Conservation (phyloP, 2,329 filamentous ascomycete genomes). For the Pestalotiopsis sp. region DNA sequence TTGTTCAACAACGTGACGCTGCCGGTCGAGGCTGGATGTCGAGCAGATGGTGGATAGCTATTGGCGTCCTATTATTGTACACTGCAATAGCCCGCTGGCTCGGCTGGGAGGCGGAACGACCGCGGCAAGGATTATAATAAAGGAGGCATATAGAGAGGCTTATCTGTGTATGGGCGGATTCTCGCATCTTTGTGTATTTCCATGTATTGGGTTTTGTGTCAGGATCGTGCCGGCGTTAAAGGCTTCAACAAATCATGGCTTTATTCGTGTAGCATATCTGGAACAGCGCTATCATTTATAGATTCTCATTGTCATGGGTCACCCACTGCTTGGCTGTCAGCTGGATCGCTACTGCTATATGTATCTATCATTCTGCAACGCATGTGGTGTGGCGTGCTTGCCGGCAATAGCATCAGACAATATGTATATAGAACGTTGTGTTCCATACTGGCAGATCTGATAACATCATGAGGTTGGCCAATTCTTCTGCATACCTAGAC, state of each 20-base stretch:
- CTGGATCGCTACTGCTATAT: neutral
- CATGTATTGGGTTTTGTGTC: neutral
- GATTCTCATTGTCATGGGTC: neutral
- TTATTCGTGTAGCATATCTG: neutral
- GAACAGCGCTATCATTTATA: neutral
- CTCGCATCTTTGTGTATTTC: neutral
- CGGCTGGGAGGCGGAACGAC: slow-evolving; percentile 35
- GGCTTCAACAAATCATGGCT: neutral
- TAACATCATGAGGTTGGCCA: too few species aligned
- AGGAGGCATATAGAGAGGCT: neutral
- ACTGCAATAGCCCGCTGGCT: slow-evolving; percentile 79
- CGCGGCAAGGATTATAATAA: slow-evolving; percentile 1
- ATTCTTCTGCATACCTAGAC: too few species aligned
- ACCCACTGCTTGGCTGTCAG: neutral
- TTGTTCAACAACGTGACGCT: slow-evolving; percentile 69
- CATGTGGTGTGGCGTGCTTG: too few species aligned
- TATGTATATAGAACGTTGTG: too few species aligned
- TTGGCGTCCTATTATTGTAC: slow-evolving; percentile 76
- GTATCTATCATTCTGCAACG: neutral
- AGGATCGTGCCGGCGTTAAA: neutral
- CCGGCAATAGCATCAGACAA: too few species aligned
- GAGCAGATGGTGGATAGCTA: slow-evolving; percentile 76
- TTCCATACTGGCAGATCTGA: too few species aligned
- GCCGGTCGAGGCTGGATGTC: slow-evolving; percentile 82
- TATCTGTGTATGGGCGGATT: neutral